Base-by-base conservation (phyloP, 2,329 filamentous ascomycete species). In the Peltaster fructicola region DNA sequence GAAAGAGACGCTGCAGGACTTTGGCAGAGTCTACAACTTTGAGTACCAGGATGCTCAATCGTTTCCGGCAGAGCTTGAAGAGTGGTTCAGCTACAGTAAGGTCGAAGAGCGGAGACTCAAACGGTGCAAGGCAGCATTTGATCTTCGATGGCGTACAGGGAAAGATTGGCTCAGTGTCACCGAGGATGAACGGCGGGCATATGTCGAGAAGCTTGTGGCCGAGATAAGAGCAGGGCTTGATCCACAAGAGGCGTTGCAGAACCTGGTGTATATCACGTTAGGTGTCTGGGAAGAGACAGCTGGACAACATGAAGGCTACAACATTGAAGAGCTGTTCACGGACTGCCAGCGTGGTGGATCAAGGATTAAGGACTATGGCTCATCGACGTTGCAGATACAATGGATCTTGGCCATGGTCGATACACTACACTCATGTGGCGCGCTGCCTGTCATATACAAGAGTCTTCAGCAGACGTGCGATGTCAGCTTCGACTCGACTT, bases 21-120 rank as follows among this genome's bases (percentile, higher is more conserved):
- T 43, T 8, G 36, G 40, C 17, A 37, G 37, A 22, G 40, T 59
- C 23, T 98, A 98, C 57, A 82, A 88, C 32, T 98, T 92, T 47
- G 68, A 48, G 15, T 63, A 63, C 34, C 46, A 52, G 22, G 59
- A 63, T 41, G 52, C 58, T 6, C 54, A 59, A 10, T 53, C 50
- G 1, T 74, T 91, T 39, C 70, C 78, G 10, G 80, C 88, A 35
- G 88, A 98, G 57, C 63, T 98, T 23, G 81, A 95, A 47, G 88
- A 98, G 54, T 98, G 88, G 88, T 98, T 98, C 52, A 72, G 75
- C 26, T 93, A 95, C 52, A 76, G 77, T 39, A 73, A 81, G 33
- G 77, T 78, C 51, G 84, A 95, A 47, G 78, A 79, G 54, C 65
- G 74, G 22, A 73, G 84, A 41, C 59, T 93, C 23, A 65, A 77